Conservation (phyloP, 2,329 filamentous ascomycete genomes). For the Xenosphaeropsis pyriputrescens region DNA sequence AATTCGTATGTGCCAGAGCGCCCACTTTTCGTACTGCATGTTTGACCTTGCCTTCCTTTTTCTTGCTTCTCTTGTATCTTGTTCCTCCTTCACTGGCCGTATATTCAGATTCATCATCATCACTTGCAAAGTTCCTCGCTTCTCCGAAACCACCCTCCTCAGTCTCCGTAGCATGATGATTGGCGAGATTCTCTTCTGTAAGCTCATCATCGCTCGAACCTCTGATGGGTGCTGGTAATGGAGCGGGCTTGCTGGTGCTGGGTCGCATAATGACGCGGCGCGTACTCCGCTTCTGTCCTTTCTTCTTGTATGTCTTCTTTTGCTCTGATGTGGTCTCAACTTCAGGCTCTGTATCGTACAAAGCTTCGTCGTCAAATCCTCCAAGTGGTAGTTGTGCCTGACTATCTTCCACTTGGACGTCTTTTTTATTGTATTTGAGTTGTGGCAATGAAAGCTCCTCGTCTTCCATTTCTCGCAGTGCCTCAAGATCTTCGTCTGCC, state of each 20-base stretch:
- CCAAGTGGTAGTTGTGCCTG: constrained; percentile 31
- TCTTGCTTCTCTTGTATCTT: constrained; percentile 15
- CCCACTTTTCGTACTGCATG: constrained; percentile 45
- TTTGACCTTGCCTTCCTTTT: constrained; percentile 26
- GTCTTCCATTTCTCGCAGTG: constrained; percentile 55
- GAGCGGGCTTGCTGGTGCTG: constrained; percentile 29
- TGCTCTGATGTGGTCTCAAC: constrained; percentile 25
- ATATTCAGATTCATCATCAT: constrained; percentile 15
- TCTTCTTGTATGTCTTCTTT: constrained; percentile 64
- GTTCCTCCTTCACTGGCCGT: constrained; percentile 20
- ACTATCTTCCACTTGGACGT: constrained; percentile 27
- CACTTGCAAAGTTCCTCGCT: constrained; percentile 16
- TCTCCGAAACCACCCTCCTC: constrained; percentile 2
- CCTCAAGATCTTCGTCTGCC: constrained; percentile 60
- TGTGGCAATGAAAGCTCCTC: constrained; percentile 18
- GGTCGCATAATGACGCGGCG: constrained; percentile 50
- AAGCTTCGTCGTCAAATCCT: constrained; percentile 47
- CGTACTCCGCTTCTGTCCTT: constrained; percentile 69
- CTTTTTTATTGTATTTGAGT: constrained; percentile 15
- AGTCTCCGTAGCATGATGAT: background rate
- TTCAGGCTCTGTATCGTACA: constrained; percentile 38
- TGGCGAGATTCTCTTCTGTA: constrained; percentile 6
- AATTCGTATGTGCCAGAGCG: constrained; percentile 50
- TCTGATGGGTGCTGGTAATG: constrained; percentile 10
- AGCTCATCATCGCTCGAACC: constrained; percentile 15